These are phyloP conservation scores for Penicillium expansum DNA, from an alignment of 2,329 filamentous ascomycete genomes.

Conservation along the genomic window DNA sequence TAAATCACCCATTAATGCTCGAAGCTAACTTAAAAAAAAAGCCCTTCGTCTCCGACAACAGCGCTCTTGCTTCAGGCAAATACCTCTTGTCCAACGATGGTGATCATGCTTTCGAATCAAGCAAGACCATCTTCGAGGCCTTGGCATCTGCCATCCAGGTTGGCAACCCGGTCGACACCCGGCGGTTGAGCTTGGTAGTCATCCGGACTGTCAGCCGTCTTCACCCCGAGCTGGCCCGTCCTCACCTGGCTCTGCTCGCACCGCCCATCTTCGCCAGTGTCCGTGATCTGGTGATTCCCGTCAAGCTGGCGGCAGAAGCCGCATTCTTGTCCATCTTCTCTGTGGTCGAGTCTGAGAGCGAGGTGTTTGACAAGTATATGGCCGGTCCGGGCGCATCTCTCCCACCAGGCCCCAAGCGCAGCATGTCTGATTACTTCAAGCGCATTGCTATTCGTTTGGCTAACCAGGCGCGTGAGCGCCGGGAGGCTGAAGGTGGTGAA, in stretches of 20 bases:
- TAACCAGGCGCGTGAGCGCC: constrained; percentile 82
- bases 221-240: constrained; percentile 74
- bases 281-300: constrained; percentile 85
- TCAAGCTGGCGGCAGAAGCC: constrained; percentile 92
- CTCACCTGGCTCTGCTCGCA: constrained; percentile 76
- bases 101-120: constrained; percentile 66
- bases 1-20: neutral
- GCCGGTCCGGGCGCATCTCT: constrained; percentile 64
- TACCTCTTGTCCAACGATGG: constrained; percentile 67
- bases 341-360: constrained; percentile 80
- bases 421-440: constrained; percentile 97
- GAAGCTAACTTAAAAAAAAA: constrained; percentile 37
- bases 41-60: constrained; percentile 84
- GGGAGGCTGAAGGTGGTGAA: constrained; percentile 84
- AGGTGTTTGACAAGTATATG: constrained; percentile 90
- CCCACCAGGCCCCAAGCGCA: constrained; percentile 71
- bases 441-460: constrained; percentile 80
- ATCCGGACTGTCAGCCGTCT: constrained; percentile 78
- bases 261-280: constrained; percentile 85
- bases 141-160: constrained; percentile 73
- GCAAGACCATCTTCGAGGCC: constrained; percentile 75
- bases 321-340: constrained; percentile 89
- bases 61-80: constrained; percentile 85
- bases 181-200: constrained; percentile 81
- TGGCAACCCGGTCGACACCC: constrained; percentile 75